Percentiles rank a stretch among this genome's conserved stretches.
phyloP scores from a whole-genome alignment of 1,284 basidiomycete species.

The Sanguinoderma infundibulare region DNA sequence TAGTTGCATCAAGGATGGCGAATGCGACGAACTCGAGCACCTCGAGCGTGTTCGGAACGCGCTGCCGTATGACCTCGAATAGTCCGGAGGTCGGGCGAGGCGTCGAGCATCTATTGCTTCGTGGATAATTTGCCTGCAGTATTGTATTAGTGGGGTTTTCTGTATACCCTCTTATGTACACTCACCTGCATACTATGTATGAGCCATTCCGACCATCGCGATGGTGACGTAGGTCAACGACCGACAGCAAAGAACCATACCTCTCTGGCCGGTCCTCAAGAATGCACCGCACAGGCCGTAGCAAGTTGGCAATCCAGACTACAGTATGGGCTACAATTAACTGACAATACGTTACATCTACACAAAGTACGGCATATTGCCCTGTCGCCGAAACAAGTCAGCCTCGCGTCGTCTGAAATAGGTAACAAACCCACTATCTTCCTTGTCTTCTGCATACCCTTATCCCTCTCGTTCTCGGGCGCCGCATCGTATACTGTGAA shows the following conservation, averaged over 20 bases:
- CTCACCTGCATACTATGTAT: constrained; percentile 4
- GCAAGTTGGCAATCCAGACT: neutral
- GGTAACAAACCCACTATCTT: constrained; percentile 55
- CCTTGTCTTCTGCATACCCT: constrained; percentile 61
- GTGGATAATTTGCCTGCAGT: neutral
- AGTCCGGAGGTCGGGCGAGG: neutral
- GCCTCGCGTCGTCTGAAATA: neutral
- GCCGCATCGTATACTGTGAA: constrained; percentile 88
- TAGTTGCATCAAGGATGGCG: constrained; percentile 29
- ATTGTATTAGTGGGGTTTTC: neutral
- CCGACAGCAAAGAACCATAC: too few species aligned
- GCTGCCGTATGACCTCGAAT: constrained; percentile 30
- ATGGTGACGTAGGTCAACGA: too few species aligned
- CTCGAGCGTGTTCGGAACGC: constrained; percentile 34
- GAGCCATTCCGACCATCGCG: too few species aligned
- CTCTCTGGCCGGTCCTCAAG: too few species aligned
- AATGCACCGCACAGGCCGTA: neutral
- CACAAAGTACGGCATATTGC: constrained; percentile 68
- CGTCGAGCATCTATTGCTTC: too few species aligned
- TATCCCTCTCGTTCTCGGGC: constrained; percentile 84
- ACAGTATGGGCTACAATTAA: constrained; percentile 1
- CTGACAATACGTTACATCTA: constrained; percentile 35
- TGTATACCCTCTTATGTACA: neutral
- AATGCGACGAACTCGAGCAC: constrained; percentile 32
- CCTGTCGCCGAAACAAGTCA: constrained; percentile 35